A percentile compares a stretch with the other conserved stretches of the same genome.
phyloP scores from a whole-genome alignment of 2,329 filamentous ascomycete species.

The Zymoseptoria pseudotritici region DNA sequence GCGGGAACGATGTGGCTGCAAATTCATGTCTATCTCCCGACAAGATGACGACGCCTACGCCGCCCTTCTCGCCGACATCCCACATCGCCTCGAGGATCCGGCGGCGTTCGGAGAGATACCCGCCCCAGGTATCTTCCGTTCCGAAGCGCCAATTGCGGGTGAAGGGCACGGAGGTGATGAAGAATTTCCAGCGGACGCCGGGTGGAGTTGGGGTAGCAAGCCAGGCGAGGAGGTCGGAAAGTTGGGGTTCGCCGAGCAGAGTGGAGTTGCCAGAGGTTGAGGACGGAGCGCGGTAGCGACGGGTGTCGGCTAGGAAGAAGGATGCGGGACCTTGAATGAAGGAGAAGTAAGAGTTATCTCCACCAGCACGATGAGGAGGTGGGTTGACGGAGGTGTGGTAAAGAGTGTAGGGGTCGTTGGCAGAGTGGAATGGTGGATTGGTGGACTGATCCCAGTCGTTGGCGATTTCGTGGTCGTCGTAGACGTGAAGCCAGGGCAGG shows the following conservation, averaged over 20 bases:
- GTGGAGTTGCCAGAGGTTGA: slow-evolving; percentile 61
- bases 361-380: slow-evolving; percentile 49
- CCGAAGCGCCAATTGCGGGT: slow-evolving; percentile 97
- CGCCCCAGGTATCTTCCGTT: slow-evolving; percentile 85
- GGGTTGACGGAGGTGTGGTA: slow-evolving; percentile 86
- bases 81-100: slow-evolving; percentile 85
- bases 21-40: slow-evolving; percentile 97
- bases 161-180: slow-evolving; percentile 85
- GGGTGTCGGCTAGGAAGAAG: slow-evolving; percentile 92
- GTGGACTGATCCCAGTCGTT: slow-evolving; percentile 87
- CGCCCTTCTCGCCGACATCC: slow-evolving; percentile 62
- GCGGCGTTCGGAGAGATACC: slow-evolving; percentile 74
- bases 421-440: slow-evolving; percentile 70
- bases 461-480: slow-evolving; percentile 92
- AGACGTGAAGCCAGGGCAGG: slow-evolving; percentile 93
- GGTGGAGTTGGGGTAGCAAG: slow-evolving; percentile 62
- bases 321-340: slow-evolving; percentile 85
- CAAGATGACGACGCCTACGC: slow-evolving; percentile 73
- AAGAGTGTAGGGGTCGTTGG: slow-evolving; percentile 74
- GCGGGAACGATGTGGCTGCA: slow-evolving; percentile 70
- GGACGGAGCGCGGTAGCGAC: slow-evolving; percentile 69
- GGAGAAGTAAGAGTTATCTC: slow-evolving; percentile 67
- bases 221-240: slow-evolving; percentile 72
- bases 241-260: slow-evolving; percentile 76
- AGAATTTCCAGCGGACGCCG: slow-evolving; percentile 86